These are phyloP conservation scores for Dryadomyces quercivorus DNA, from an alignment of 2,329 filamentous ascomycete genomes.

Conservation along the genomic window DNA sequence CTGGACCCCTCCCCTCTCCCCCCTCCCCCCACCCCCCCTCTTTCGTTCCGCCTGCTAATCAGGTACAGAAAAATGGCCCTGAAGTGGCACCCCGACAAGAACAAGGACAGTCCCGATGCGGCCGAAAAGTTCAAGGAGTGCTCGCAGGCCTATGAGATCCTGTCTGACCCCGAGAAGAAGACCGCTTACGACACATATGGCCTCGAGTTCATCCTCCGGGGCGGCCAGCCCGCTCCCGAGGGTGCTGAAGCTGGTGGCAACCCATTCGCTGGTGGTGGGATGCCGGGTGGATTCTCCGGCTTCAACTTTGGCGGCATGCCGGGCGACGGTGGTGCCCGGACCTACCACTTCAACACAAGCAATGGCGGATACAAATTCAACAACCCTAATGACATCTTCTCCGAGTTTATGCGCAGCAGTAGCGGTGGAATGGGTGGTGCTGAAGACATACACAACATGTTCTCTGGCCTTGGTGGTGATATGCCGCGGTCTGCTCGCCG, in stretches of 20 bases:
- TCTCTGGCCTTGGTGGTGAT: slow-evolving; percentile 32
- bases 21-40: neutral
- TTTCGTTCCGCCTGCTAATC: neutral
- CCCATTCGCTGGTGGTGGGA: slow-evolving; percentile 44
- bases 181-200: slow-evolving; percentile 92
- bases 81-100: slow-evolving; percentile 96
- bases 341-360: slow-evolving; percentile 53
- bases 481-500: slow-evolving; percentile 9
- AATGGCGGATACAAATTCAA: slow-evolving; percentile 70
- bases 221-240: slow-evolving; percentile 49
- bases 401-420: slow-evolving; percentile 60
- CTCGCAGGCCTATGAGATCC: slow-evolving; percentile 94
- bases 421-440: slow-evolving; percentile 28
- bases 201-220: slow-evolving; percentile 80
- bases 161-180: slow-evolving; percentile 93
- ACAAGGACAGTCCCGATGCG: slow-evolving; percentile 77
- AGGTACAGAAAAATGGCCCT: slow-evolving; percentile 63
- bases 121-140: slow-evolving; percentile 96
- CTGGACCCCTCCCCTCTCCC: neutral
- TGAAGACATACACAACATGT: slow-evolving; percentile 41
- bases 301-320: slow-evolving; percentile 28
- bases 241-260: slow-evolving; percentile 29
- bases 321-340: slow-evolving; percentile 36
- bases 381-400: slow-evolving; percentile 73
- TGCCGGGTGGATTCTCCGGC: slow-evolving; percentile 20